Evolutionary conservation across 2,329 filamentous ascomycete species (phyloP).

Genomic region (Juglanconis juglandina): DNA sequence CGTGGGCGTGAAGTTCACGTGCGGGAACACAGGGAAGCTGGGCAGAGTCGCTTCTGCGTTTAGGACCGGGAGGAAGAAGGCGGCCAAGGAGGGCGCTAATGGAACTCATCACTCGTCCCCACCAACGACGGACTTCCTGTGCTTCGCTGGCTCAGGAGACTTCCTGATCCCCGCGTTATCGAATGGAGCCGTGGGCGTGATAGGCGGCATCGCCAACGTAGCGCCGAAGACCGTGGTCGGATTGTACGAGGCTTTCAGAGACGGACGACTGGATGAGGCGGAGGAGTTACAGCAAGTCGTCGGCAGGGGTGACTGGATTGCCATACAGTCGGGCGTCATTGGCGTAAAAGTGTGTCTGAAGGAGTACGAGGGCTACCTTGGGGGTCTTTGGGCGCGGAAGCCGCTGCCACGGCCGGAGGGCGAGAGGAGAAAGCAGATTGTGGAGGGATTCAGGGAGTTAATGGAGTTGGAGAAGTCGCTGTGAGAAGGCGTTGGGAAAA

Average conservation of each 20-base stretch:
- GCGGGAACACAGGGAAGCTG: slow-evolving; percentile 58
- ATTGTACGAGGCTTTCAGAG: slow-evolving; percentile 49
- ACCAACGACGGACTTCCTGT: slow-evolving; percentile 50
- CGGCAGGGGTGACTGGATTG: slow-evolving; percentile 65
- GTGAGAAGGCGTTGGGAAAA: background rate
- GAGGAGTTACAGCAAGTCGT: slow-evolving; percentile 57
- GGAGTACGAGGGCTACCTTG: slow-evolving; percentile 56
- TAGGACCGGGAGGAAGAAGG: slow-evolving; percentile 19
- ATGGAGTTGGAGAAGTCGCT: slow-evolving; percentile 13
- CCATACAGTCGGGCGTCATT: slow-evolving; percentile 66
- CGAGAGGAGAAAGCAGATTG: background rate
- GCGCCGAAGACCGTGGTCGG: slow-evolving; percentile 57
- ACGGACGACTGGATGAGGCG: slow-evolving; percentile 51
- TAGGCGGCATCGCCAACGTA: slow-evolving; percentile 69
- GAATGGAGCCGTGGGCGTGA: slow-evolving; percentile 68
- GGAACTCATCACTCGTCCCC: background rate
- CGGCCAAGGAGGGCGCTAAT: slow-evolving; percentile 16
- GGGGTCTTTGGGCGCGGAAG: slow-evolving; percentile 54
- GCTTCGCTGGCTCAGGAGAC: slow-evolving; percentile 70
- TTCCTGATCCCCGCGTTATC: slow-evolving; percentile 69
- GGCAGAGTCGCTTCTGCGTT: slow-evolving; percentile 47
- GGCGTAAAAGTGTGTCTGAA: slow-evolving; percentile 65
- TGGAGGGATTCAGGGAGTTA: slow-evolving; percentile 12
- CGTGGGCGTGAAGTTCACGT: slow-evolving; percentile 53
- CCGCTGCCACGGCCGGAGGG: slow-evolving; percentile 36